Evolutionary conservation across 768 basidiomycete species (phyloP).

Genomic region (Austroboletus festivus): DNA sequence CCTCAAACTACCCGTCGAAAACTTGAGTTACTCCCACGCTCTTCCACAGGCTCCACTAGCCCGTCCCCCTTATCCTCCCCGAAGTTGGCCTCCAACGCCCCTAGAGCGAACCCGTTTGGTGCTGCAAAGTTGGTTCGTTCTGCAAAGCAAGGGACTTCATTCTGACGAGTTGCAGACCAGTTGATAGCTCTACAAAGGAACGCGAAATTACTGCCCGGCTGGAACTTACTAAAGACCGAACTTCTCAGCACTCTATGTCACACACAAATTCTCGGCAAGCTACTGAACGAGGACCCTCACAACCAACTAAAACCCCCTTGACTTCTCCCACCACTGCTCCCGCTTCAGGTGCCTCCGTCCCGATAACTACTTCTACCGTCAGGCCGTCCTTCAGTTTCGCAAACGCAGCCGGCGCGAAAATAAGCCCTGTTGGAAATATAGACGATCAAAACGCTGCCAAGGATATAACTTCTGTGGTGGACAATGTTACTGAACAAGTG

Average conservation of each 20-base stretch:
- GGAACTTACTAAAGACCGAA: slow-evolving; percentile 38
- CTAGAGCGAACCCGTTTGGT: slow-evolving; percentile 80
- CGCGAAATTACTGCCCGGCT: slow-evolving; percentile 70
- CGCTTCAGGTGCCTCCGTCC: slow-evolving; percentile 22
- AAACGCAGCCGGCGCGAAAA: slow-evolving; percentile 54
- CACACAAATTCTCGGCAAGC: slow-evolving; percentile 47
- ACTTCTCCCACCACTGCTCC: slow-evolving; percentile 18
- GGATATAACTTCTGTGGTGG: slow-evolving; percentile 1
- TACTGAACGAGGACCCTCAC: slow-evolving; percentile 41
- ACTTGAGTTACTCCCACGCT: slow-evolving; percentile 82
- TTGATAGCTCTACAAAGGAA: slow-evolving; percentile 78
- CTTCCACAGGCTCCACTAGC: slow-evolving; percentile 59
- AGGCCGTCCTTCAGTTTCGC: slow-evolving; percentile 81
- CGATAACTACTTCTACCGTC: slow-evolving; percentile 44
- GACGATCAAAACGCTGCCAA: slow-evolving; percentile 18
- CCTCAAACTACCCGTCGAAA: slow-evolving; percentile 78
- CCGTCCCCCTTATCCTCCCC: slow-evolving; percentile 80
- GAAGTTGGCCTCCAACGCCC: slow-evolving; percentile 53
- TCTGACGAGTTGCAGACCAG: slow-evolving; percentile 53
- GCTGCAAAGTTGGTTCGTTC: slow-evolving; percentile 60
- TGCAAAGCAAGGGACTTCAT: neutral
- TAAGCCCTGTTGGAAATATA: slow-evolving; percentile 11
- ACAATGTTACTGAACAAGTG: slow-evolving; percentile 14
- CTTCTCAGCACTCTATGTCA: slow-evolving; percentile 39
- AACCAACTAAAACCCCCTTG: slow-evolving; percentile 32